phyloP scores from a whole-genome alignment of 805 yeast species.

The Ogataea trehalophila region DNA sequence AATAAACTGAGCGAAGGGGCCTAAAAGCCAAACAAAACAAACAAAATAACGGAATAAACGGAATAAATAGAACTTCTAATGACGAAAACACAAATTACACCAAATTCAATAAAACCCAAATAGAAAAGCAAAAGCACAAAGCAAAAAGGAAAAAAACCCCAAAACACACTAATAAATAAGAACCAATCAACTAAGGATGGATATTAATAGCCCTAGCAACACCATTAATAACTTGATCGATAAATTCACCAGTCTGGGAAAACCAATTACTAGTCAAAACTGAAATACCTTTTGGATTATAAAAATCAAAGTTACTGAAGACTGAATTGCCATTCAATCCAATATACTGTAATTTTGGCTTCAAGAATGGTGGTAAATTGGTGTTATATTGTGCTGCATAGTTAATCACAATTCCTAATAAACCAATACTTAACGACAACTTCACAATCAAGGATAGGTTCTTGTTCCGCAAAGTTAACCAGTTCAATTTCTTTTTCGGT shows the following conservation, averaged over 20 bases:
- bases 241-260: conserved; percentile 8
- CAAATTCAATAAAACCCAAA: too few species aligned
- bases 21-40: too few species aligned
- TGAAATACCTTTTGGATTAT: neutral
- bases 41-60: too few species aligned
- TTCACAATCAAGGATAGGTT: conserved; percentile 15
- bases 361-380: conserved; percentile 4
- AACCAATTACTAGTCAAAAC: conserved; percentile 2
- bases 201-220: neutral
- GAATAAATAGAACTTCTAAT: too few species aligned
- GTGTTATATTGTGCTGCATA: conserved; percentile 6
- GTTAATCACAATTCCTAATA: conserved; percentile 13
- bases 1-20: too few species aligned
- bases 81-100: too few species aligned
- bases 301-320: too few species aligned
- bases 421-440: conserved; percentile 17
- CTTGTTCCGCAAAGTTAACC: conserved; percentile 9
- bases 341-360: conserved; percentile 6
- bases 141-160: neutral
- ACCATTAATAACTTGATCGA: conserved; percentile 12
- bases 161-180: neutral
- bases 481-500: neutral
- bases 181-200: too few species aligned
- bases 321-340: conserved; percentile 1
- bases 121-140: too few species aligned